Conservation (phyloP, 805 yeast species). For the Candida insectalens region DNA sequence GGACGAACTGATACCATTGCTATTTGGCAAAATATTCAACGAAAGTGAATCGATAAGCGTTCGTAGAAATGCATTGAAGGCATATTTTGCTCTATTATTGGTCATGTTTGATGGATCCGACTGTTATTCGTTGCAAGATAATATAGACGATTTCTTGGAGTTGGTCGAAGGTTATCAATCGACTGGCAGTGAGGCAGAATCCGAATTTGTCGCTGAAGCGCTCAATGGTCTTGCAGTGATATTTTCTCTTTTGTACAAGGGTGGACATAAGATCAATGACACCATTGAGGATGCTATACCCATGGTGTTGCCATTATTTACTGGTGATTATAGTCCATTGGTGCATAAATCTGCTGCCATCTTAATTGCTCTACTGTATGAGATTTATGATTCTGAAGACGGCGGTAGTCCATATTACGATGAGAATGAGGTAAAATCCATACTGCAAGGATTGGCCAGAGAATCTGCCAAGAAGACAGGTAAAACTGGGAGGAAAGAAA, state of each 20-base stretch:
- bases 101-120: constrained; percentile 39
- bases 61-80: constrained; percentile 13
- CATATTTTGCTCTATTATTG: constrained; percentile 25
- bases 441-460: constrained; percentile 33
- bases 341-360: constrained; percentile 47
- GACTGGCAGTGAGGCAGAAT: constrained; percentile 13
- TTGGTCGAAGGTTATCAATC: constrained; percentile 30
- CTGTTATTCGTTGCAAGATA: constrained; percentile 39
- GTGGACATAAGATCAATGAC: constrained; percentile 13
- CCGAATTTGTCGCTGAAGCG: constrained; percentile 28
- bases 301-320: constrained; percentile 32
- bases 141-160: constrained; percentile 32
- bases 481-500: constrained; percentile 52
- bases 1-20: constrained; percentile 20
- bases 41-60: constrained; percentile 1
- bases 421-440: constrained; percentile 14
- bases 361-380: constrained; percentile 46
- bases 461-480: constrained; percentile 48
- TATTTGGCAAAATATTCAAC: constrained; percentile 12
- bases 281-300: constrained; percentile 30
- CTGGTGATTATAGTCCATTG: constrained; percentile 28
- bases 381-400: constrained; percentile 34
- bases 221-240: constrained; percentile 34
- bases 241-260: constrained; percentile 28
- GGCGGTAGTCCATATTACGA: constrained; percentile 34